Percentiles rank a stretch among this genome's conserved stretches.
These are phyloP conservation scores for Phytophthora nicotianae DNA, from an alignment of 352 stramenopile genomes.

Conservation along the genomic window DNA sequence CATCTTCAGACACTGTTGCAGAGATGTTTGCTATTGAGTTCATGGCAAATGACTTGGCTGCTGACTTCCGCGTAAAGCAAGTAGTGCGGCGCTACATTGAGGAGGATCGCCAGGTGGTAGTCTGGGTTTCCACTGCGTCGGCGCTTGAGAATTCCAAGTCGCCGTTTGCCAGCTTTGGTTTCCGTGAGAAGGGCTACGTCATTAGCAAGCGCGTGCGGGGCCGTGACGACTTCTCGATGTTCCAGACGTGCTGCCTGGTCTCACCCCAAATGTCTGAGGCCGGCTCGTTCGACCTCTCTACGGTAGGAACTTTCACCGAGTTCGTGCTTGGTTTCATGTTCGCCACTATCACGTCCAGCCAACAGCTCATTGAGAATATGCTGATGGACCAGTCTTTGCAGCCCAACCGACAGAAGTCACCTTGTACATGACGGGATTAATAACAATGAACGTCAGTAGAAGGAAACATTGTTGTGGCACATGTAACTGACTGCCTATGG, in stretches of 20 bases:
- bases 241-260: conserved; percentile 46
- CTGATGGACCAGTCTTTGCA: conserved; percentile 42
- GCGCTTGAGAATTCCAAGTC: conserved; percentile 46
- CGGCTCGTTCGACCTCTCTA: conserved; percentile 30
- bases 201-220: conserved; percentile 39
- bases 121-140: conserved; percentile 44
- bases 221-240: conserved; percentile 33
- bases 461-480: not conserved
- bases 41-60: conserved; percentile 36
- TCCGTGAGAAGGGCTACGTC: conserved; percentile 50
- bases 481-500: too few relatives aligned
- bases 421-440: conserved; percentile 1
- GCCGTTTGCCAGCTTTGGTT: conserved; percentile 39
- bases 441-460: conserved; percentile 5
- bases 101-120: conserved; percentile 39
- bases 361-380: conserved; percentile 47
- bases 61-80: conserved; percentile 43
- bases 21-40: conserved; percentile 46
- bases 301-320: conserved; percentile 40
- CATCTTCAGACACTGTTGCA: conserved; percentile 40
- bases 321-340: conserved; percentile 45
- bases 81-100: conserved; percentile 44
- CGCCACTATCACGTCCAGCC: conserved; percentile 37
- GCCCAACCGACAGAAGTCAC: not conserved
- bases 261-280: conserved; percentile 37